Conservation (phyloP, 768 basidiomycete species). For the Suillus weaverae region DNA sequence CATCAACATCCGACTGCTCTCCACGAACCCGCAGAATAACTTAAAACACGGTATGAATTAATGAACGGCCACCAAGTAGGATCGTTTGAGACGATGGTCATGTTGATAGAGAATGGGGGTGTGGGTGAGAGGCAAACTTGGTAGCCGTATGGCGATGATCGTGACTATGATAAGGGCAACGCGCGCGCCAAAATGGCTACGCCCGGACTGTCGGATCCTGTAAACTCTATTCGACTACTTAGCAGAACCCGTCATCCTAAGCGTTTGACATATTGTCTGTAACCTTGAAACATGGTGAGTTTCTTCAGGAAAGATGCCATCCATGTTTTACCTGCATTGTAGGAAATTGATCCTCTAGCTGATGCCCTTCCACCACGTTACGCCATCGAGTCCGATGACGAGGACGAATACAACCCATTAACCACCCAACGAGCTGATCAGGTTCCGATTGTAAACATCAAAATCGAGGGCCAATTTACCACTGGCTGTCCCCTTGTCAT, state of each 20-base stretch:
- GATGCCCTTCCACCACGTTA: constrained; percentile 60
- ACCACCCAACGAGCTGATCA: constrained; percentile 15
- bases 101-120: background rate
- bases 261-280: background rate
- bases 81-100: background rate
- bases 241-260: background rate
- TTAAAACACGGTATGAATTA: background rate
- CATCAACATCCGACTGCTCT: background rate
- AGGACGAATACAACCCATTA: constrained; percentile 57
- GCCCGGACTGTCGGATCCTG: constrained; percentile 1
- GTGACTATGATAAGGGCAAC: too few relatives aligned
- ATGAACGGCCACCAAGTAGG: background rate
- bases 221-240: constrained; percentile 10
- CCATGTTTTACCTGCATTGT: constrained; percentile 2
- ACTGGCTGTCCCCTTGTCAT: constrained; percentile 39
- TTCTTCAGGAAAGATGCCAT: background rate
- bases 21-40: background rate
- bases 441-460: constrained; percentile 29
- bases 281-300: constrained; percentile 7
- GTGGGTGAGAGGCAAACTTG: background rate
- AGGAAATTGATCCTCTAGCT: constrained; percentile 57
- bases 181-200: too few relatives aligned
- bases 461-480: constrained; percentile 39
- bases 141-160: too few relatives aligned
- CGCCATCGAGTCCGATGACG: constrained; percentile 68